These are phyloP conservation scores for Clonostachys rosea DNA, from an alignment of 2,329 filamentous ascomycete species.

Conservation along the genomic window DNA sequence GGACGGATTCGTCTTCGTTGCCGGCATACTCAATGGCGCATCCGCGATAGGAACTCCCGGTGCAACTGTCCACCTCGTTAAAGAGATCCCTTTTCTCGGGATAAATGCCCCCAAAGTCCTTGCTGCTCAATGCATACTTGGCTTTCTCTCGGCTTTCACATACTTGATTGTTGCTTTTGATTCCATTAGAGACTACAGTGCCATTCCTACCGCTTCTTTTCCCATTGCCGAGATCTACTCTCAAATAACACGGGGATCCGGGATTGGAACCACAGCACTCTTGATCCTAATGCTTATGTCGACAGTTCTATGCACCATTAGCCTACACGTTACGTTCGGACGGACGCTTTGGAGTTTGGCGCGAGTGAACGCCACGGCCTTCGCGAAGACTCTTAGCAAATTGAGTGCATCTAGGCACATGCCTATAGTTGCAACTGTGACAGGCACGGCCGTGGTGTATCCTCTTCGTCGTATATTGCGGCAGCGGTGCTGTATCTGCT, in stretches of 20 bases:
- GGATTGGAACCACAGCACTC: slow-evolving; percentile 43
- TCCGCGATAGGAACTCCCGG: slow-evolving; percentile 65
- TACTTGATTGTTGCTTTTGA: slow-evolving; percentile 53
- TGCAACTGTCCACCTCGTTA: slow-evolving; percentile 58
- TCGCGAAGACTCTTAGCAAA: slow-evolving; percentile 16
- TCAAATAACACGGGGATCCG: slow-evolving; percentile 45
- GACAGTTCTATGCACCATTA: slow-evolving; percentile 24
- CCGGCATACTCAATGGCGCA: slow-evolving; percentile 54
- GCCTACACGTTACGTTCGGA: slow-evolving; percentile 29
- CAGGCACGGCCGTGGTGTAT: slow-evolving; percentile 31
- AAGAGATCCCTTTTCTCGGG: slow-evolving; percentile 53
- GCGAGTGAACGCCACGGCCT: slow-evolving; percentile 29
- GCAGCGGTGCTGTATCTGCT: slow-evolving; percentile 56
- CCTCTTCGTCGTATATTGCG: slow-evolving; percentile 46
- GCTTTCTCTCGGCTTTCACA: slow-evolving; percentile 45
- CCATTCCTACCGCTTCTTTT: slow-evolving; percentile 43
- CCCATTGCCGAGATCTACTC: slow-evolving; percentile 64
- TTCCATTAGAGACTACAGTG: slow-evolving; percentile 49
- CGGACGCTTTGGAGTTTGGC: slow-evolving; percentile 33
- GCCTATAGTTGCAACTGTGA: slow-evolving; percentile 40
- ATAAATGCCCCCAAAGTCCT: slow-evolving; percentile 50
- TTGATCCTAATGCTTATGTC: slow-evolving; percentile 32
- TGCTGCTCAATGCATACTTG: slow-evolving; percentile 40
- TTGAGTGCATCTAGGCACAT: slow-evolving; percentile 22
- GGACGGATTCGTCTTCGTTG: slow-evolving; percentile 32